Conservation (phyloP, 192 early-diverging fungal species). For the Martensiomyces pterosporus region DNA sequence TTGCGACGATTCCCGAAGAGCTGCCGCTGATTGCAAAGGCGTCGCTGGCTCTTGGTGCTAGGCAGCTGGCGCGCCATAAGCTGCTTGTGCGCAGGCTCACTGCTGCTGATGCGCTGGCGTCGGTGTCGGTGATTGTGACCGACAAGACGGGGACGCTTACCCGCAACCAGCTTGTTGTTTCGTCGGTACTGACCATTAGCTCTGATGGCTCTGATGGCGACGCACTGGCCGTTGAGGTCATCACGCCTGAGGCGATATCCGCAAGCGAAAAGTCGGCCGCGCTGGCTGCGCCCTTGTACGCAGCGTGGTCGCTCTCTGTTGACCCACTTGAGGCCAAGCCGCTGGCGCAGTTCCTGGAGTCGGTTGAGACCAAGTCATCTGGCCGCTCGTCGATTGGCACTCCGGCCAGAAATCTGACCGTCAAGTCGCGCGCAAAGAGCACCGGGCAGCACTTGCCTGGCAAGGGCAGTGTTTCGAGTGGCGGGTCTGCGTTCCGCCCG, state of each 20-base stretch:
- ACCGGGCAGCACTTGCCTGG: no score
- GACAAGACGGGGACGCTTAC: constrained; percentile 77
- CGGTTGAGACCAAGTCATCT: not conserved
- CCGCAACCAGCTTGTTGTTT: constrained; percentile 56
- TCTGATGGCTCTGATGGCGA: constrained; percentile 4
- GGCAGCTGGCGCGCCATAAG: constrained; percentile 32
- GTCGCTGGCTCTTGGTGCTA: constrained; percentile 27
- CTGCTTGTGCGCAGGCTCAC: constrained; percentile 62
- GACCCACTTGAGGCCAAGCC: constrained; percentile 36
- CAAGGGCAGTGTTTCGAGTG: no score
- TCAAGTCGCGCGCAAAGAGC: no score
- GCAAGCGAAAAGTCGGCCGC: constrained; percentile 18
- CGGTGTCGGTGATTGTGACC: constrained; percentile 61
- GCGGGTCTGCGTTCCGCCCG: constrained; percentile 14
- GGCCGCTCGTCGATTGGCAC: not conserved
- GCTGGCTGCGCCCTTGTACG: constrained; percentile 30
- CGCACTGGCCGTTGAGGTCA: constrained; percentile 22
- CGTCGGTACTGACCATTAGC: constrained; percentile 24
- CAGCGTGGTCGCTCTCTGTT: constrained; percentile 37
- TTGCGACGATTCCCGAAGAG: constrained; percentile 50
- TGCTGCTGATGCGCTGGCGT: constrained; percentile 62
- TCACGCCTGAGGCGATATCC: constrained; percentile 31
- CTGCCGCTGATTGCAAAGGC: constrained; percentile 46
- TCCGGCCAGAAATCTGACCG: not conserved
- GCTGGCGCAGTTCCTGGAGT: constrained; percentile 13